Evolutionary conservation across 768 basidiomycete species (phyloP).

Genomic region (Naganishia randhawae): DNA sequence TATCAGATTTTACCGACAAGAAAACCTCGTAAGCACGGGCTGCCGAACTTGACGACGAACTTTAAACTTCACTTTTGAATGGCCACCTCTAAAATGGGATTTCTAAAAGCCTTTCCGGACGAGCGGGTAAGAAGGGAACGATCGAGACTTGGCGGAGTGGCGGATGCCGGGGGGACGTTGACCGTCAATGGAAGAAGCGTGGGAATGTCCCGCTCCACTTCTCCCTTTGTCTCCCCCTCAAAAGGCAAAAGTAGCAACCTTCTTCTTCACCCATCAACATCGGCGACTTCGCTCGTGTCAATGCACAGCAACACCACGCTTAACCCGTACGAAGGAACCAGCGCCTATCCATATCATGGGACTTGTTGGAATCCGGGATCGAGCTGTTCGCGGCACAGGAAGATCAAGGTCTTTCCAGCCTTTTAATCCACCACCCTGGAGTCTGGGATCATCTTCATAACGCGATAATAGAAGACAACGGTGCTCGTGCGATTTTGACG

Average conservation of each 20-base stretch:
- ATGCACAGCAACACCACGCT: slow-evolving; percentile 1
- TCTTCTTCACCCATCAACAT: slow-evolving; percentile 14
- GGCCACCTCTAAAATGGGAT: slow-evolving; percentile 59
- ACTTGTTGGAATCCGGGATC: slow-evolving; percentile 30
- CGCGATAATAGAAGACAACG: slow-evolving; percentile 28
- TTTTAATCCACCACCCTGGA: no score
- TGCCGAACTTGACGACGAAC: background rate
- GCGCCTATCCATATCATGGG: slow-evolving; percentile 25
- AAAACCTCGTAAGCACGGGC: slow-evolving; percentile 59
- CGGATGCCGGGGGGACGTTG: slow-evolving; percentile 16
- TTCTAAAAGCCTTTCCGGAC: slow-evolving; percentile 95
- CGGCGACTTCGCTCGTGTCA: slow-evolving; percentile 22
- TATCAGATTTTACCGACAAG: slow-evolving; percentile 80
- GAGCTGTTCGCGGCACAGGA: slow-evolving; percentile 18
- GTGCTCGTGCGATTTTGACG: slow-evolving; percentile 42
- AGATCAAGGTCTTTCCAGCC: slow-evolving; percentile 1
- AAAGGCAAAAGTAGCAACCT: slow-evolving; percentile 7
- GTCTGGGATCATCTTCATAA: no score
- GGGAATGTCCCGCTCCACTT: background rate
- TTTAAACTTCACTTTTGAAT: background rate
- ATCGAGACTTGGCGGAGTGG: slow-evolving; percentile 21
- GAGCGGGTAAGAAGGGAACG: slow-evolving; percentile 69
- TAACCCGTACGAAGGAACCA: slow-evolving; percentile 24
- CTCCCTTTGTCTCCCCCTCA: slow-evolving; percentile 5
- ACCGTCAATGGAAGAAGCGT: slow-evolving; percentile 22